Evolutionary conservation across 1,284 basidiomycete species (phyloP).

Genomic region (Gastroboletus turbinatus): DNA sequence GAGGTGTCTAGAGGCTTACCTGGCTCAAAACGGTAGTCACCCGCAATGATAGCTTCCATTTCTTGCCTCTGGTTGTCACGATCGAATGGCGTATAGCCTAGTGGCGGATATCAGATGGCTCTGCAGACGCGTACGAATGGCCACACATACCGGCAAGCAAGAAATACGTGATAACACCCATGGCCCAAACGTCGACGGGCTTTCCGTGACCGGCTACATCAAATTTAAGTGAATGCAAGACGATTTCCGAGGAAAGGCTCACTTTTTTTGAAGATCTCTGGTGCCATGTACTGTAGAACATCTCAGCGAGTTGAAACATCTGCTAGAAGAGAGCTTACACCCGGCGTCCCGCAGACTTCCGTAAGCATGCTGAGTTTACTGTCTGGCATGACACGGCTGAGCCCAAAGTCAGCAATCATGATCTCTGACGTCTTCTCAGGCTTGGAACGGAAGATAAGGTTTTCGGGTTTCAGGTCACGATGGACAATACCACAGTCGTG

Average conservation of each 20-base stretch:
- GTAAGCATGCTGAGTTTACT: slow-evolving; percentile 87
- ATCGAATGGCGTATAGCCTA: slow-evolving; percentile 90
- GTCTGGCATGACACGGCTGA: slow-evolving; percentile 88
- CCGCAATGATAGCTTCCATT: slow-evolving; percentile 91
- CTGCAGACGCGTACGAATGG: background rate
- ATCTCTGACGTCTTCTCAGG: slow-evolving; percentile 89
- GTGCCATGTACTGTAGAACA: slow-evolving; percentile 84
- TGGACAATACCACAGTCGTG: slow-evolving; percentile 96
- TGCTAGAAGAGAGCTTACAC: slow-evolving; percentile 42
- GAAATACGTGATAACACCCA: slow-evolving; percentile 97
- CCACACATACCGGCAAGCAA: slow-evolving; percentile 63
- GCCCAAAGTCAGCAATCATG: slow-evolving; percentile 97
- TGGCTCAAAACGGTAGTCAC: slow-evolving; percentile 91
- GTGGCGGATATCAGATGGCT: background rate
- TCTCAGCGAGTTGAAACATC: slow-evolving; percentile 9
- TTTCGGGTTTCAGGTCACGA: slow-evolving; percentile 96
- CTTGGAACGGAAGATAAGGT: slow-evolving; percentile 89
- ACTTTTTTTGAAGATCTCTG: slow-evolving; percentile 97
- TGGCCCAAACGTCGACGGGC: slow-evolving; percentile 96
- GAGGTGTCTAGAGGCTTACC: slow-evolving; percentile 31
- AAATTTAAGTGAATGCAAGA: background rate
- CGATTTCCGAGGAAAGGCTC: slow-evolving; percentile 25
- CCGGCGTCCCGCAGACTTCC: slow-evolving; percentile 93
- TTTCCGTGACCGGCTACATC: slow-evolving; percentile 83
- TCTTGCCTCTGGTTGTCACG: slow-evolving; percentile 84